Evolutionary conservation across 306 rosid genomes (phyloP).

Genomic region (Gastrolobium bilobum): DNA sequence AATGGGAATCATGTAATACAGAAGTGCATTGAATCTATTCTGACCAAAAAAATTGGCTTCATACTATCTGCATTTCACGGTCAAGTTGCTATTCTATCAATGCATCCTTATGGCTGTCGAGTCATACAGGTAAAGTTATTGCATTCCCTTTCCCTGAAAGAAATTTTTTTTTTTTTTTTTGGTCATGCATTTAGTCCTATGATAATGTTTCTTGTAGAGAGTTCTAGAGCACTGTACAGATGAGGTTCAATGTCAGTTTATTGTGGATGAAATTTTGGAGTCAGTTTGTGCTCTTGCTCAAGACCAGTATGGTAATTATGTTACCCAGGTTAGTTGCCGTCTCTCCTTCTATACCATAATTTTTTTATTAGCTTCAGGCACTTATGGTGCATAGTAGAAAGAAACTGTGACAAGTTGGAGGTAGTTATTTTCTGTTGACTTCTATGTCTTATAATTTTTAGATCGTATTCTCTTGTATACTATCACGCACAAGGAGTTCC

Average conservation of each 20-base stretch:
- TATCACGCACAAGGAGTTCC: background rate
- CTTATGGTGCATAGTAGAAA: background rate
- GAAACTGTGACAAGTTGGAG: background rate
- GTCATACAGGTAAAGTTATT: constrained; percentile 58
- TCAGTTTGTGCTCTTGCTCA: constrained; percentile 61
- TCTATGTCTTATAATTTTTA: background rate
- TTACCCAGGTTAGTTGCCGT: constrained; percentile 56
- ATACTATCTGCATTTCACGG: constrained; percentile 61
- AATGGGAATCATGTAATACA: constrained; percentile 69
- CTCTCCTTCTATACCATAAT: constrained; percentile 1
- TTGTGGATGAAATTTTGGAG: constrained; percentile 65
- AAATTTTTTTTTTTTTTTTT: constrained; percentile 12
- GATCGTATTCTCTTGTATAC: background rate
- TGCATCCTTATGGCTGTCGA: constrained; percentile 69
- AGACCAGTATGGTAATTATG: constrained; percentile 66
- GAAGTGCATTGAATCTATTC: constrained; percentile 64
- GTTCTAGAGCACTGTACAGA: constrained; percentile 64
- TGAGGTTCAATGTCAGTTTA: constrained; percentile 60
- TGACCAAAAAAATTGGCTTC: constrained; percentile 54
- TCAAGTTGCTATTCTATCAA: constrained; percentile 58
- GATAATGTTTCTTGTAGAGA: constrained; percentile 52
- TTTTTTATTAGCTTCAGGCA: constrained; percentile 6
- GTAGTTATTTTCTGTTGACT: background rate
- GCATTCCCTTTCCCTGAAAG: background rate
- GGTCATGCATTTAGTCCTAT: constrained; percentile 2